phyloP scores from a whole-genome alignment of 345 rosid genomes.

The Litchi chinensis region DNA sequence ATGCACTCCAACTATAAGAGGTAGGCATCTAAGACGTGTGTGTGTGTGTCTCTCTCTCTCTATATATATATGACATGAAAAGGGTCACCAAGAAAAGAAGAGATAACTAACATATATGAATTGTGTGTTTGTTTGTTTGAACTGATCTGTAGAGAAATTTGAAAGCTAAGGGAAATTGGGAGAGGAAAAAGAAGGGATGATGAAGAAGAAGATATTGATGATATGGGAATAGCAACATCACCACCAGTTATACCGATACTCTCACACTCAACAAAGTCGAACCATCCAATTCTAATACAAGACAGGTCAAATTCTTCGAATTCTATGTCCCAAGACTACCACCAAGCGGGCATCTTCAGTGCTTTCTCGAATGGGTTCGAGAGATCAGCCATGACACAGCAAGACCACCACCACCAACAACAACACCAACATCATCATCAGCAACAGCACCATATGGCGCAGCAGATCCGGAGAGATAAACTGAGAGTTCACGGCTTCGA shows the following conservation, averaged over 20 bases:
- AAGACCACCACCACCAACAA: conserved; percentile 31
- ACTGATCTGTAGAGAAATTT: conserved; percentile 34
- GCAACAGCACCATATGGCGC: conserved; percentile 57
- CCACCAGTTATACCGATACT: conserved; percentile 34
- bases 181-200: conserved; percentile 26
- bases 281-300: conserved; percentile 19
- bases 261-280: conserved; percentile 29
- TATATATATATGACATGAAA: neutral
- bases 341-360: conserved; percentile 56
- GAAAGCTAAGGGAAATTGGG: conserved; percentile 4
- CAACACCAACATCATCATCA: conserved; percentile 33
- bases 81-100: conserved; percentile 12
- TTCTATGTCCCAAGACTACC: conserved; percentile 91
- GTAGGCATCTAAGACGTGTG: conserved; percentile 14
- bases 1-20: conserved; percentile 56
- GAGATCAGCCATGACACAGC: conserved; percentile 38
- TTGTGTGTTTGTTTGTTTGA: conserved; percentile 5
- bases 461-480: conserved; percentile 75
- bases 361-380: conserved; percentile 73
- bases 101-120: neutral
- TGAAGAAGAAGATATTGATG: conserved; percentile 45
- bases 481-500: conserved; percentile 50
- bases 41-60: neutral
- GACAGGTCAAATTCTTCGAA: conserved; percentile 31
- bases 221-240: conserved; percentile 76